Base-by-base conservation (phyloP, 1,284 basidiomycete species). In the Chalciporus sp. region DNA sequence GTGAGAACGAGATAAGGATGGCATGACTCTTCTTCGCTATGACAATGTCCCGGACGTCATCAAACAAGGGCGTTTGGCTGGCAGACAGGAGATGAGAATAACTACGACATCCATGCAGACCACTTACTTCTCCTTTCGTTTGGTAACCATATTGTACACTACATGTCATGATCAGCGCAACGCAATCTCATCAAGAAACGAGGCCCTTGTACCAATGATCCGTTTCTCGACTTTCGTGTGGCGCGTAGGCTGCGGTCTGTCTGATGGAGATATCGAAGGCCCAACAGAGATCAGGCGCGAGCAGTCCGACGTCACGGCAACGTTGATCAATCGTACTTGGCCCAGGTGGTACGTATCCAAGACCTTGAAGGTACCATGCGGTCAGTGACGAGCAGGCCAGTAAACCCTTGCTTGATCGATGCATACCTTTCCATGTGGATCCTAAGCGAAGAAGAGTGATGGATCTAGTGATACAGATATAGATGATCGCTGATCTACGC, bases 51-150 rank as follows among this genome's bases (percentile, higher is more conserved):
- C 86, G 82, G 51, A 91, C 85, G 61, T 91, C 87, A 59, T 90
- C 86, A 8, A 90, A 72, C n/a, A 91, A 83, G 7, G 89, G 90
- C 2, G 86, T 87, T 71, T 87, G 85, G 58, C 89, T 90, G 35
- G 35, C 10, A 57, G 19, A 16, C 5, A 7, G 41, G 12, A 49
- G 49, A 33, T 7, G n/a, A 39, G 37, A 39, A 39, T 7, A 11
- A 9, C 1, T 7, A 39, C 11, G n/a, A 9, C 4, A 39, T 39
- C n/a, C 17, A 8, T 4, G 37, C 12, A 16, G 17, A 48, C 29
- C 37, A 72, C 78, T 19, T 59, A 90, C 89, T 80, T 86, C 70
- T 92, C 90, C 39, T 83, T 79, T 56, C 76, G 74, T 56, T 80
- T 79, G 7, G 77, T 80, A 49, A 79, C 79, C 71, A 86, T 78